Evolutionary conservation across 2,329 filamentous ascomycete species (phyloP), one percentile per base, ranked within the genome.

Genomic region (Penicillium glabrum): DNA sequence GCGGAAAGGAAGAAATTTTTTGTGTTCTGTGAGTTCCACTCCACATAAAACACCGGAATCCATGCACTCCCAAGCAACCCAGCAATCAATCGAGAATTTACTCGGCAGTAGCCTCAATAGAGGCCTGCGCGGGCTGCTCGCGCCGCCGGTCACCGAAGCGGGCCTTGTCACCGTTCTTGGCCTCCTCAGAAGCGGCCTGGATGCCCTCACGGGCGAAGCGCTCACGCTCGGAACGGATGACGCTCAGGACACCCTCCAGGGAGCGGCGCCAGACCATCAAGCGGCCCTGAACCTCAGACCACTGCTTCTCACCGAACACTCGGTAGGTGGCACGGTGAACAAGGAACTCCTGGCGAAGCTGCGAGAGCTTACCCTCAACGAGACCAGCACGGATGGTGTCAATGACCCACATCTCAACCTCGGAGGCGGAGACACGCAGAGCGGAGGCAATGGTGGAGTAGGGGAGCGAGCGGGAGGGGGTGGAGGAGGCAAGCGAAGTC

Each of bases 401-500:
- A 70, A 99, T 99, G 65, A 96, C 91, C 95, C 95, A 99, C 84
- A 93, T 89, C 83, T 99, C 95, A 43, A 98, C 91, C 62, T 98
- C 91, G 62, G 90, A 87, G 46, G 80, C 72, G 46, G 91, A 87
- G 54, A 99, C 87, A 77, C 95, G 89, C 46, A 99, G 86, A 6
- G 91, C 89, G 72, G 89, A 89, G 63, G 89, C 86, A 72, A 99
- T 97, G 70, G 85, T 85, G 64, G 83, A 82, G 79, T 99, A 99
- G 59, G 93, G 89, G 52, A 99, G 89, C 70, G 95, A 91, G 70
- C 93, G 90, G 69, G 86, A 90, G 59, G 89, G 88, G 23, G 89
- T 89, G 65, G 89, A 87, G 37, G 93, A 91, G 21, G 93, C 92
- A 63, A 98, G 83, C 64, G 89, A 93, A 64, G 93, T 89, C 65